Evolutionary conservation across 2,329 filamentous ascomycete species (phyloP).

Genomic region (Trichoderma sp.): DNA sequence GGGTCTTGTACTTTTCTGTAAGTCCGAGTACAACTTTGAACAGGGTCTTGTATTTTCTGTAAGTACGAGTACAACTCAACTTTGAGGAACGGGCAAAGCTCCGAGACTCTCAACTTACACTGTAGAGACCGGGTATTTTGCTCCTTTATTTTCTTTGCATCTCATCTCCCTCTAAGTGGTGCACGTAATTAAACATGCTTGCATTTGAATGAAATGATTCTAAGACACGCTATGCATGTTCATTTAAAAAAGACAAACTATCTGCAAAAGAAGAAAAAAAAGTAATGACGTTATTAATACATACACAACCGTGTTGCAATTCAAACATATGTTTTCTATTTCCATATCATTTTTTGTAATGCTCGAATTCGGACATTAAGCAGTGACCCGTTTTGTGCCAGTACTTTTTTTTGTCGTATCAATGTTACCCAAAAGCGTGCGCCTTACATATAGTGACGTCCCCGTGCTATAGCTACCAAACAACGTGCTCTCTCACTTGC

Average conservation of each 20-base stretch:
- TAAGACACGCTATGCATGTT: background rate
- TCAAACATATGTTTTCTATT: background rate
- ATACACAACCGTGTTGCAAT: background rate
- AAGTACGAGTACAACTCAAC: too few relatives aligned
- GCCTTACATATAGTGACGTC: constrained; percentile 1
- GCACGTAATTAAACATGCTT: background rate
- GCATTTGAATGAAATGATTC: background rate
- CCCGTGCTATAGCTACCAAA: background rate
- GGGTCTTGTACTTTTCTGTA: too few relatives aligned
- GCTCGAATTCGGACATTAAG: background rate
- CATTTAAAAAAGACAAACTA: background rate
- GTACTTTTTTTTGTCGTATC: constrained; percentile 24
- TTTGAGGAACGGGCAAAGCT: background rate
- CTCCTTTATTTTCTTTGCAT: background rate
- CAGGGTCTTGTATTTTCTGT: too few relatives aligned
- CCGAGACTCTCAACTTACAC: background rate
- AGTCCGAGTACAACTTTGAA: too few relatives aligned
- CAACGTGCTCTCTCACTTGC: background rate
- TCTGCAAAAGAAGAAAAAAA: background rate
- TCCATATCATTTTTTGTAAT: background rate
- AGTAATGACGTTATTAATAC: background rate
- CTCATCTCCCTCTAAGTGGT: background rate
- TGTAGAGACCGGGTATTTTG: background rate
- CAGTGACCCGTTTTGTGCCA: constrained; percentile 16
- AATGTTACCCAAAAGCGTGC: constrained; percentile 29